Evolutionary conservation across 805 yeast species (phyloP).

Genomic region (Vanderwaltozyma tropicalis): DNA sequence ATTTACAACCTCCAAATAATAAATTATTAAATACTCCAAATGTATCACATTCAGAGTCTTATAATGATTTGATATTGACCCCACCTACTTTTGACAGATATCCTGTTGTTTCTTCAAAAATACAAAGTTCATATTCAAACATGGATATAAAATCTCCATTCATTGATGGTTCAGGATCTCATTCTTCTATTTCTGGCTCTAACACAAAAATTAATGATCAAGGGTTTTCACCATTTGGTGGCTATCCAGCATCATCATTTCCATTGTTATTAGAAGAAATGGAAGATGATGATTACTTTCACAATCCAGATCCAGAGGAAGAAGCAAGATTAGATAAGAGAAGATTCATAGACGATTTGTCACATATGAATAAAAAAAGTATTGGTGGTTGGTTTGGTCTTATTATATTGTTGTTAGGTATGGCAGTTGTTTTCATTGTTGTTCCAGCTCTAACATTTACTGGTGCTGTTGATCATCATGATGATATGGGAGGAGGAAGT

Average conservation of each 20-base stretch:
- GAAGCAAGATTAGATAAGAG: conserved; percentile 79
- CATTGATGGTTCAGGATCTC: neutral
- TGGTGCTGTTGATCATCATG: conserved; percentile 41
- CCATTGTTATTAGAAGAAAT: conserved; percentile 87
- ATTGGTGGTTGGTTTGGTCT: conserved; percentile 54
- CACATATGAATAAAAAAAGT: conserved; percentile 54
- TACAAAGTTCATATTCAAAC: conserved; percentile 3
- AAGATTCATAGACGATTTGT: conserved; percentile 53
- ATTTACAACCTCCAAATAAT: conserved; percentile 1
- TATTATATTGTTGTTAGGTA: conserved; percentile 47
- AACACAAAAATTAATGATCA: conserved; percentile 40
- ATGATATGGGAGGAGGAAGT: neutral
- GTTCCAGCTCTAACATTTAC: conserved; percentile 79
- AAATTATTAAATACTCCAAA: neutral
- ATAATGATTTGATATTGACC: conserved; percentile 17
- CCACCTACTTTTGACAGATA: conserved; percentile 60
- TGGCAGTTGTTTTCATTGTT: conserved; percentile 58
- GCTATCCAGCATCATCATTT: conserved; percentile 87
- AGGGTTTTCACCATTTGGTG: conserved; percentile 88
- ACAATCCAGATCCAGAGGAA: conserved; percentile 90
- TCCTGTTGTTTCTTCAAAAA: conserved; percentile 48
- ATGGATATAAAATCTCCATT: neutral
- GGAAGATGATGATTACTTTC: conserved; percentile 90
- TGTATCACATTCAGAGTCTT: conserved; percentile 3
- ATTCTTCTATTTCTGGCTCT: conserved; percentile 5